Conservation (phyloP, 2,329 filamentous ascomycete genomes). For the Penicillium sp. region DNA sequence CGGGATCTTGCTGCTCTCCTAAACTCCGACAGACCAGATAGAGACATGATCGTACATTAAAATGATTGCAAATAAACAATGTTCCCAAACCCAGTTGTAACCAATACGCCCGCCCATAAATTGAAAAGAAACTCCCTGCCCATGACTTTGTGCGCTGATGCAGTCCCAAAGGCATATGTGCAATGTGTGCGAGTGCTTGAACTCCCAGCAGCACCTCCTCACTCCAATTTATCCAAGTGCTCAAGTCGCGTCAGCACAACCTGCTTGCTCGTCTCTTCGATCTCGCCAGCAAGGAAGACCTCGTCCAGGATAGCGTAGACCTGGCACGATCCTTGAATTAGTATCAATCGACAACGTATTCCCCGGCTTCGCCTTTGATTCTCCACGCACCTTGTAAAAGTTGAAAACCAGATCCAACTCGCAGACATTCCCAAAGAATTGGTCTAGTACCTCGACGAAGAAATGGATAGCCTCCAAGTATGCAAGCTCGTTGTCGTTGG, state of each 20-base stretch:
- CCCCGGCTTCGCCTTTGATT: not conserved
- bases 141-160: slow-evolving; percentile 23
- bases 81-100: not conserved
- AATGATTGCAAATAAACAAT: not conserved
- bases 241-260: slow-evolving; percentile 92
- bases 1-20: slow-evolving; percentile 8
- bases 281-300: slow-evolving; percentile 95
- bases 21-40: not conserved
- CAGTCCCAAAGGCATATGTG: slow-evolving; percentile 2
- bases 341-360: slow-evolving; percentile 4
- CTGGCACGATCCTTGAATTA: slow-evolving; percentile 40
- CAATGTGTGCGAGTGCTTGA: not conserved
- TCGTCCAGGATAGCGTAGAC: slow-evolving; percentile 98
- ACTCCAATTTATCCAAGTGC: slow-evolving; percentile 95
- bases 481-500: slow-evolving; percentile 96
- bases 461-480: slow-evolving; percentile 98
- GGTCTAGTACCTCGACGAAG: slow-evolving; percentile 97
- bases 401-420: slow-evolving; percentile 87
- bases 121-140: slow-evolving; percentile 22
- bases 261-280: slow-evolving; percentile 98
- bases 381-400: slow-evolving; percentile 64
- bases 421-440: slow-evolving; percentile 98
- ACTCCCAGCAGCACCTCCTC: slow-evolving; percentile 26
- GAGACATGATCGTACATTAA: not conserved
- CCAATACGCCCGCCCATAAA: slow-evolving; percentile 4